Base-by-base conservation (phyloP, 495 filamentous ascomycete species). In the Annulohypoxylon maeteangense region DNA sequence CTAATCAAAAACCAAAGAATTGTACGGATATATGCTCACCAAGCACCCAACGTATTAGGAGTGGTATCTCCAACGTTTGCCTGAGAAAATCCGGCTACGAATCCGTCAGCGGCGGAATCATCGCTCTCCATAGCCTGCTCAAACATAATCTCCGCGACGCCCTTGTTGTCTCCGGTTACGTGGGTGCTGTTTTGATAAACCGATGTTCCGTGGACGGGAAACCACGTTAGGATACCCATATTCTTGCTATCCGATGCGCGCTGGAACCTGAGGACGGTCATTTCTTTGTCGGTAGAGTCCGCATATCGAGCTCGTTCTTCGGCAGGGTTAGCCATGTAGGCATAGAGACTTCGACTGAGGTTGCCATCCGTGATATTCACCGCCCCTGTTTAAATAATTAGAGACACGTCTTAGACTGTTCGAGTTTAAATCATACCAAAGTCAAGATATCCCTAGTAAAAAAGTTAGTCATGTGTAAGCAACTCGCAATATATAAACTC, bases 131-230 rank as follows among this genome's bases (percentile, higher is more conserved):
- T 87, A 32, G 87, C 89, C 71, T 92, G 83, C 78, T 99, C 95
- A 62, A 98, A 91, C 22, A 95, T 84, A 70, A 90, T 88, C 2
- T 93, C 92, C 10, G 93, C 92, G 2, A 97, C 90, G 3, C 95
- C 95, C 80, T 99, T 99, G 83, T 99, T 99, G 78, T 99, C 95
- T 14, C 92, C 95, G n/a, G 91, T 89, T 27, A 96, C 89, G 23
- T 97, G 86, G 1, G 93, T 97, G 79, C 97, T 98, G 78, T 99
- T 98, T 59, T 91, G 91, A 20, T 93, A 90, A 82, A 97, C 87
- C 10, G 92, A 95, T 0, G 95, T 99, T 34, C 93, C 93, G 76
- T 99, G 95, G 7, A 97, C 93, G 31, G 94, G 88, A 75, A 93
- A 97, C 92, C 94, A 99, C 27, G 91, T 94, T 50, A 99, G 76